Percentiles rank a stretch among this genome's conserved stretches.
phyloP scores from a whole-genome alignment of 78 protist genomes.

The Planoprotostelium fungivorum region DNA sequence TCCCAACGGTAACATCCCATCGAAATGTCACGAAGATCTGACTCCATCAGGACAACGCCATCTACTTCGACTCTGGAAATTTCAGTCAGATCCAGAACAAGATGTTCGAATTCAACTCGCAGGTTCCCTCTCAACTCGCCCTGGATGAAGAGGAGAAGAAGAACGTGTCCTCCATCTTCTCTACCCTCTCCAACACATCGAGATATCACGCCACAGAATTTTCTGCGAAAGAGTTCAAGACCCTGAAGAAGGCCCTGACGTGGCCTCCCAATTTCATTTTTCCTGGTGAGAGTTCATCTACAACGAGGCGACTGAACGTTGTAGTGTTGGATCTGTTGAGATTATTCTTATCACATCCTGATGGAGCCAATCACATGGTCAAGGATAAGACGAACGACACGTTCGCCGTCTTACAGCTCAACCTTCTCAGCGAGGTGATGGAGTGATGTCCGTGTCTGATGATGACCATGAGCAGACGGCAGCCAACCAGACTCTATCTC shows the following conservation, averaged over 20 bases:
- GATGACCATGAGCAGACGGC: not conserved
- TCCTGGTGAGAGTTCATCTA: too few relatives aligned
- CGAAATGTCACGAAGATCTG: not conserved
- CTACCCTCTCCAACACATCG: conserved; percentile 34
- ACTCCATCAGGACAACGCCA: conserved; percentile 20
- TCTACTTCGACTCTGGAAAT: conserved; percentile 31
- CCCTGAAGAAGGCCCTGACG: not conserved
- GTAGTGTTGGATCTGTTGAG: not conserved
- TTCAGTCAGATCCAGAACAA: conserved; percentile 14
- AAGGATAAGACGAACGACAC: not conserved
- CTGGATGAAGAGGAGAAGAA: conserved; percentile 23
- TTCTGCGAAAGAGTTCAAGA: not conserved
- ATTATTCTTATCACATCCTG: not conserved
- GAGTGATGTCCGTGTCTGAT: not conserved
- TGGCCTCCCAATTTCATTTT: not conserved
- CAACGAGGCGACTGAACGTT: too few relatives aligned
- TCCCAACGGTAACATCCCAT: not conserved
- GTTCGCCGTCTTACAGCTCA: not conserved
- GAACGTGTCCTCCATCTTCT: not conserved
- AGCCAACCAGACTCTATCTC: not conserved
- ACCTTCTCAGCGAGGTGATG: not conserved
- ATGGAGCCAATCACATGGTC: not conserved
- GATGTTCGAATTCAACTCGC: conserved; percentile 23
- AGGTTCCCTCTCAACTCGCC: conserved; percentile 8
- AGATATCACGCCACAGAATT: conserved; percentile 46